phyloP scores from a whole-genome alignment of 129 eudicot genomes.

The Chrysanthemum seticuspe region DNA sequence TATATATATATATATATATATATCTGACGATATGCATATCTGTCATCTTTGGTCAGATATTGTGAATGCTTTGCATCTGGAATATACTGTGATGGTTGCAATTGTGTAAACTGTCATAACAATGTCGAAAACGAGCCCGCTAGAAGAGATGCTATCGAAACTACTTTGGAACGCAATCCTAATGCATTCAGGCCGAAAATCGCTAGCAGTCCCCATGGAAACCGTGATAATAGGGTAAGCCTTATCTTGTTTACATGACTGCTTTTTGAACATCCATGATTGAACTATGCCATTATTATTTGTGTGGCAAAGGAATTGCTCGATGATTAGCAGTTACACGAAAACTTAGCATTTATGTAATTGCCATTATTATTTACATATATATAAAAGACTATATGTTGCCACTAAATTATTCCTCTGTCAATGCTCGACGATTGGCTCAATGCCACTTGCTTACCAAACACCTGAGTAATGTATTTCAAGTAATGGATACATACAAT shows the following conservation, averaged over 20 bases:
- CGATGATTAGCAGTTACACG: background rate
- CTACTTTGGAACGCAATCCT: slow-evolving; percentile 75
- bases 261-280: background rate
- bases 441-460: background rate
- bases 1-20: no score
- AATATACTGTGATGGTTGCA: slow-evolving; percentile 87
- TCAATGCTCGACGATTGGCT: background rate
- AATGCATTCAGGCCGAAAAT: slow-evolving; percentile 87
- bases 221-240: slow-evolving; percentile 60
- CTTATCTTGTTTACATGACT: background rate
- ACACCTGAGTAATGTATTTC: background rate
- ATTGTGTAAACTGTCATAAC: slow-evolving; percentile 75
- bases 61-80: slow-evolving; percentile 94
- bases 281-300: background rate
- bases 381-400: background rate
- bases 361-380: slow-evolving; percentile 5
- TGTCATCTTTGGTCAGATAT: slow-evolving; percentile 50
- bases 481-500: background rate
- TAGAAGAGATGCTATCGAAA: slow-evolving; percentile 64
- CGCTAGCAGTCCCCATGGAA: slow-evolving; percentile 70
- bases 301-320: background rate
- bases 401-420: background rate
- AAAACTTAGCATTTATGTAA: background rate
- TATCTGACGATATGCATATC: background rate
- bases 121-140: slow-evolving; percentile 65